These are phyloP conservation scores for Aspergillus leporis DNA, from an alignment of 495 filamentous ascomycete genomes.

Conservation along the genomic window DNA sequence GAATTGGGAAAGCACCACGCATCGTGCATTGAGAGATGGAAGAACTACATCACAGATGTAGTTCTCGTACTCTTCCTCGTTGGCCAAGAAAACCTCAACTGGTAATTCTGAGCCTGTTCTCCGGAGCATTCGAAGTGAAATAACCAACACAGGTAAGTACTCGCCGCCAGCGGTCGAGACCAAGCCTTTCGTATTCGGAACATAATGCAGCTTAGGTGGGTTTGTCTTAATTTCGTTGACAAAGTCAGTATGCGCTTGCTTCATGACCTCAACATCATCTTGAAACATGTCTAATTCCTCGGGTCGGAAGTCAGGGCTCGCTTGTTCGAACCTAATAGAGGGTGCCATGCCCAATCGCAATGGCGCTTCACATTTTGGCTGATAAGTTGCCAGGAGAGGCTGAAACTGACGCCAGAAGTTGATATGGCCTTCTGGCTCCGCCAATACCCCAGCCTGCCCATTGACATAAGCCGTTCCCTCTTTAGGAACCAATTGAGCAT, in stretches of 20 bases:
- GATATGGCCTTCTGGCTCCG: constrained; percentile 22
- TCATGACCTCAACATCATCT: constrained; percentile 32
- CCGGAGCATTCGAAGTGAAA: constrained; percentile 53
- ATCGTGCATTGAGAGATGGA: constrained; percentile 48
- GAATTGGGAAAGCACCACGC: constrained; percentile 43
- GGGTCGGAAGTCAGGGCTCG: constrained; percentile 24
- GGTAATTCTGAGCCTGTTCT: constrained; percentile 53
- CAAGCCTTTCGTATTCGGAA: constrained; percentile 40
- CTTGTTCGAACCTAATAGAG: constrained; percentile 26
- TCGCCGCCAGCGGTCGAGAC: constrained; percentile 41
- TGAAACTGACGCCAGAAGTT: constrained; percentile 31
- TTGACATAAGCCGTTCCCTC: neutral
- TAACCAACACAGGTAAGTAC: constrained; percentile 44
- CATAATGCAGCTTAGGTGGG: constrained; percentile 38
- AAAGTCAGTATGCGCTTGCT: constrained; percentile 36
- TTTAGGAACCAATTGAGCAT: constrained; percentile 2
- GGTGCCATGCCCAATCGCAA: constrained; percentile 22
- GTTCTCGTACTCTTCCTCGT: constrained; percentile 43
- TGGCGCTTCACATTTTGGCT: constrained; percentile 25
- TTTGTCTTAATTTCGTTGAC: constrained; percentile 34
- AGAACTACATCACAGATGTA: constrained; percentile 50
- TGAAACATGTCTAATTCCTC: constrained; percentile 33
- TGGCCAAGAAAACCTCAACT: constrained; percentile 55
- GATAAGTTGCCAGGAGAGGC: constrained; percentile 19
- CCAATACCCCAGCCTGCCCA: neutral